Conservation (phyloP, 371 early-diverging fungal genomes). For the Mycotypha africana region DNA sequence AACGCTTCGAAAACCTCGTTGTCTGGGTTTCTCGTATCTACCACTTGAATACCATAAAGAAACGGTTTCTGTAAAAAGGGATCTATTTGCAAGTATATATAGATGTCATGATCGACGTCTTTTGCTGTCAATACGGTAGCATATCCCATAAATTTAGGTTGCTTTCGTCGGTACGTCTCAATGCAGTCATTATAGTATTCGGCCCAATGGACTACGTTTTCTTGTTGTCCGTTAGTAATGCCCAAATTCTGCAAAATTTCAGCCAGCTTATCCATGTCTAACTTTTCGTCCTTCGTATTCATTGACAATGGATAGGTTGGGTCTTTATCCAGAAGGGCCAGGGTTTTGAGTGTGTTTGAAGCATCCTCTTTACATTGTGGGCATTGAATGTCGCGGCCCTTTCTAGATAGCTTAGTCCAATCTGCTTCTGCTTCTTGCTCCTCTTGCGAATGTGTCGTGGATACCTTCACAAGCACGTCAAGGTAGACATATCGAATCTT, state of each 20-base stretch:
- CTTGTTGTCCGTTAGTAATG: not conserved
- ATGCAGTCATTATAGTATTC: not conserved
- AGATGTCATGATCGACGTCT: conserved; percentile 20
- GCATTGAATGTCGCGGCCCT: conserved; percentile 42
- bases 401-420: conserved; percentile 40
- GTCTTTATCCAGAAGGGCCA: conserved; percentile 28
- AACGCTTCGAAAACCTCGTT: not conserved
- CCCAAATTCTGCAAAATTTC: conserved; percentile 4
- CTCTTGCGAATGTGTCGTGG: too few relatives aligned
- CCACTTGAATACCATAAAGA: conserved; percentile 11
- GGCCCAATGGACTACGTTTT: not conserved
- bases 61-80: conserved; percentile 16
- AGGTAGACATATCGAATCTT: conserved; percentile 38
- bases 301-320: too few relatives aligned
- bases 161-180: conserved; percentile 15
- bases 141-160: conserved; percentile 29
- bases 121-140: conserved; percentile 16
- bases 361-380: conserved; percentile 37
- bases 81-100: conserved; percentile 23
- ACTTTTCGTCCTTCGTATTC: conserved; percentile 11
- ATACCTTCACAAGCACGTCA: conserved; percentile 24
- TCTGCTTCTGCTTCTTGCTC: conserved; percentile 19
- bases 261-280: conserved; percentile 42
- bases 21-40: not conserved
- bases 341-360: conserved; percentile 21